These are phyloP conservation scores for Hibiscus trionum DNA, from an alignment of 345 rosid genomes.

Conservation along the genomic window DNA sequence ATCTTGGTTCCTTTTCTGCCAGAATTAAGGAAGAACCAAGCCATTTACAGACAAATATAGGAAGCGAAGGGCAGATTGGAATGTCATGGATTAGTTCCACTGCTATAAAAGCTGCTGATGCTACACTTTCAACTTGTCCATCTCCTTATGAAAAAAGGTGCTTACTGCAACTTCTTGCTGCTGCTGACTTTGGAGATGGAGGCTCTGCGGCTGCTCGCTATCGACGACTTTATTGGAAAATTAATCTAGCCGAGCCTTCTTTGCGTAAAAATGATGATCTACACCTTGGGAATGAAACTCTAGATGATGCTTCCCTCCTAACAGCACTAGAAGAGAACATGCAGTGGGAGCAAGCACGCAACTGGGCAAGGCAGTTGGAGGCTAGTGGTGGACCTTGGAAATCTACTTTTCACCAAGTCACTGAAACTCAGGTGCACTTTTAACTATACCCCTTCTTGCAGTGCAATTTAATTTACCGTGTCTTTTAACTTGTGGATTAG, in stretches of 20 bases:
- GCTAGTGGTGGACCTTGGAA: constrained; percentile 83
- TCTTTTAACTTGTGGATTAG: neutral
- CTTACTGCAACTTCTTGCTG: constrained; percentile 82
- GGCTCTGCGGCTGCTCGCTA: constrained; percentile 70
- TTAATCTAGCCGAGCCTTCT: constrained; percentile 86
- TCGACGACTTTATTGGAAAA: constrained; percentile 81
- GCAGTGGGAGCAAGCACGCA: constrained; percentile 95
- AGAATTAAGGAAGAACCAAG: constrained; percentile 79
- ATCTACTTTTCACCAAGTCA: constrained; percentile 76
- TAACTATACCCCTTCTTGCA: neutral
- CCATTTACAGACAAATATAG: constrained; percentile 41
- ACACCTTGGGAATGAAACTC: constrained; percentile 71
- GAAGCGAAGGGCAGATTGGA: constrained; percentile 59
- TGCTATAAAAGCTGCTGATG: constrained; percentile 89
- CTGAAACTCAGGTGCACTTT: constrained; percentile 80
- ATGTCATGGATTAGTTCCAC: constrained; percentile 78
- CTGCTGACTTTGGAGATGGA: constrained; percentile 93
- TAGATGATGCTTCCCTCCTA: constrained; percentile 89
- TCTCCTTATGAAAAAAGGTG: constrained; percentile 97
- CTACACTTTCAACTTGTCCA: constrained; percentile 78
- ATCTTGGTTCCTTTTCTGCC: constrained; percentile 84
- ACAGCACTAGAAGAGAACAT: constrained; percentile 71
- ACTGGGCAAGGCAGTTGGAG: constrained; percentile 97
- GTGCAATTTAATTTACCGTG: neutral
- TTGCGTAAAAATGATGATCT: constrained; percentile 58